Evolutionary conservation across 1,139 yeast species (phyloP).

Genomic region (Yamadazyma songkhlaensis): DNA sequence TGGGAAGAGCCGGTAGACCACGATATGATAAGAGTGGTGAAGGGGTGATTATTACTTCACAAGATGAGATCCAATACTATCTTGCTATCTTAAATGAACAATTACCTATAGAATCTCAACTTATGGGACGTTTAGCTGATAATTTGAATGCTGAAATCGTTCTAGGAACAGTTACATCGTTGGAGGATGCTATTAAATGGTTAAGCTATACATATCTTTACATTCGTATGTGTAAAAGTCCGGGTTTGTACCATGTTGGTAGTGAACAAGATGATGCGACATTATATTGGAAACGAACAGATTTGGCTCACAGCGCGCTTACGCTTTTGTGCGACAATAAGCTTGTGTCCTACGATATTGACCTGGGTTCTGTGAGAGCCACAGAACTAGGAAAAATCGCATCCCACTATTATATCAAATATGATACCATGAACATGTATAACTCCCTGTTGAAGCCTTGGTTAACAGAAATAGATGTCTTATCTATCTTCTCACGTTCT

Average conservation of each 20-base stretch:
- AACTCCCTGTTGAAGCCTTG: constrained; percentile 61
- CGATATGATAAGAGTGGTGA: constrained; percentile 90
- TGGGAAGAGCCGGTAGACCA: constrained; percentile 98
- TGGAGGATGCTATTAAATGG: constrained; percentile 78
- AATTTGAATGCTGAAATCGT: constrained; percentile 85
- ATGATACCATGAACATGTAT: constrained; percentile 67
- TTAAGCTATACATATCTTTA: constrained; percentile 74
- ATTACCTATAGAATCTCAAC: constrained; percentile 87
- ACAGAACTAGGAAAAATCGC: constrained; percentile 86
- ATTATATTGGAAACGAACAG: constrained; percentile 51
- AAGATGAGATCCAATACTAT: constrained; percentile 82
- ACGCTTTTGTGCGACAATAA: constrained; percentile 51
- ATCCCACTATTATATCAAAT: constrained; percentile 79
- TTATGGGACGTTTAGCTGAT: constrained; percentile 70
- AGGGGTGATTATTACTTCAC: constrained; percentile 89
- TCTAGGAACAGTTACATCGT: constrained; percentile 57
- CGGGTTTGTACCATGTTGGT: constrained; percentile 74
- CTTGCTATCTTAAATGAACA: constrained; percentile 87
- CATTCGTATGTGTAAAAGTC: constrained; percentile 75
- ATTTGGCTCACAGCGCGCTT: constrained; percentile 77
- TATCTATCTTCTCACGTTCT: constrained; percentile 74
- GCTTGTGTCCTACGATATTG: constrained; percentile 57
- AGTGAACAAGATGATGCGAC: constrained; percentile 53
- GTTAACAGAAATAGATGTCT: constrained; percentile 67
- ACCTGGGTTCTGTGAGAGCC: constrained; percentile 42